Evolutionary conservation across 1,284 basidiomycete species (phyloP).

Genomic region (Malassezia pachydermatis): DNA sequence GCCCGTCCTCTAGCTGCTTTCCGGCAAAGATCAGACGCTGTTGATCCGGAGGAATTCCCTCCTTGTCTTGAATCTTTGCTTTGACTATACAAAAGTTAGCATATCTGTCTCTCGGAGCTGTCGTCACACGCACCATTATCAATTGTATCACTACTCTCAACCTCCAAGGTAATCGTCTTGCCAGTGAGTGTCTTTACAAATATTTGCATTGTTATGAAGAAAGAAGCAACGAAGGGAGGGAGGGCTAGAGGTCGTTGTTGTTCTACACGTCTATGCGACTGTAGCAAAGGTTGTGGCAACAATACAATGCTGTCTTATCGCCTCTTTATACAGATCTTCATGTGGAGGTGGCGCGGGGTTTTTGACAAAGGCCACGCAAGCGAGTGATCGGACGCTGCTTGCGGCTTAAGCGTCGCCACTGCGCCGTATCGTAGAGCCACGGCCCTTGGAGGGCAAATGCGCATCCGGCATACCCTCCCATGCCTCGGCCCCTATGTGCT

Average conservation of each 20-base stretch:
- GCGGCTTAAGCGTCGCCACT: not conserved
- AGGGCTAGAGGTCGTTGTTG: no score
- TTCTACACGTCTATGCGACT: no score
- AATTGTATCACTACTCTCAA: slow-evolving; percentile 67
- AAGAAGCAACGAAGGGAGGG: not conserved
- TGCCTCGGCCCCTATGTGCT: not conserved
- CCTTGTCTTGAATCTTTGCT: slow-evolving; percentile 54
- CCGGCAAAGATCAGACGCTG: slow-evolving; percentile 96
- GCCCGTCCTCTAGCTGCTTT: slow-evolving; percentile 67
- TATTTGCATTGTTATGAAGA: slow-evolving; percentile 27
- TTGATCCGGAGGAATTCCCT: slow-evolving; percentile 81
- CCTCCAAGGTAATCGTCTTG: slow-evolving; percentile 49
- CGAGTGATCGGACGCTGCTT: slow-evolving; percentile 16
- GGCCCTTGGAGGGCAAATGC: not conserved
- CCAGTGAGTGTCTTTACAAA: slow-evolving; percentile 48
- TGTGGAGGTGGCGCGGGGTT: slow-evolving; percentile 14
- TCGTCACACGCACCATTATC: slow-evolving; percentile 74
- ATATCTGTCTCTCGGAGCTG: no score
- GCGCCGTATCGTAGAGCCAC: not conserved
- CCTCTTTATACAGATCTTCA: no score
- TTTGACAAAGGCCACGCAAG: slow-evolving; percentile 13
- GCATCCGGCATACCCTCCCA: slow-evolving; percentile 13
- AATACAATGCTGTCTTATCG: no score
- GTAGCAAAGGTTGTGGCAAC: no score
- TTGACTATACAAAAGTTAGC: no score